phyloP scores from a whole-genome alignment of 768 basidiomycete species.

The Fistulinella prunicolor region DNA sequence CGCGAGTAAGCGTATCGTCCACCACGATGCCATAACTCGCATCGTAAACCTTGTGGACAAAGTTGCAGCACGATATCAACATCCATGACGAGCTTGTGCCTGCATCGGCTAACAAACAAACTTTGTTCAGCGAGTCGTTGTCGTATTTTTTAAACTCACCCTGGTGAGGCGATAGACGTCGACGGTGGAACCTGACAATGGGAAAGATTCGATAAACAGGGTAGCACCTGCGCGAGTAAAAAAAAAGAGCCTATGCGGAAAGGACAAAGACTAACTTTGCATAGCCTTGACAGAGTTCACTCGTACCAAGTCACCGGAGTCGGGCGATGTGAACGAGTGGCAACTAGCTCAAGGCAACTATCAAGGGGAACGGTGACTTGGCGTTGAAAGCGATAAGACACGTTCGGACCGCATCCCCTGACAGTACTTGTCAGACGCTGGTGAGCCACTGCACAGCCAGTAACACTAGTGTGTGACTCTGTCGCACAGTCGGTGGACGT shows the following conservation, averaged over 20 bases:
- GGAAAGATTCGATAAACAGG: constrained; percentile 15
- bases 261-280: not conserved
- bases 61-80: too few relatives aligned
- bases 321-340: not conserved
- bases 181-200: constrained; percentile 4
- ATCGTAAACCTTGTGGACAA: too few relatives aligned
- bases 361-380: constrained; percentile 12
- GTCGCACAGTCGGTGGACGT: not conserved
- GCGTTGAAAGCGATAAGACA: constrained; percentile 5
- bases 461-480: not conserved
- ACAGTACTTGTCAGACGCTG: not conserved
- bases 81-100: too few relatives aligned
- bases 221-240: constrained; percentile 16
- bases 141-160: too few relatives aligned
- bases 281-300: constrained; percentile 8
- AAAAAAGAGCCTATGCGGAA: not conserved
- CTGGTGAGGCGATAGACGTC: too few relatives aligned
- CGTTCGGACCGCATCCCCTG: constrained; percentile 18
- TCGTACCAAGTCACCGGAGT: not conserved
- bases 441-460: constrained; percentile 7
- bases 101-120: too few relatives aligned
- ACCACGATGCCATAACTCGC: too few relatives aligned
- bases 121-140: too few relatives aligned
- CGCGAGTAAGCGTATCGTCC: too few relatives aligned
- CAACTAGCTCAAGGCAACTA: not conserved